Evolutionary conservation across 768 basidiomycete genomes (phyloP), one percentile per base, ranked within the genome.

Genomic region (Tylopilus felleus): DNA sequence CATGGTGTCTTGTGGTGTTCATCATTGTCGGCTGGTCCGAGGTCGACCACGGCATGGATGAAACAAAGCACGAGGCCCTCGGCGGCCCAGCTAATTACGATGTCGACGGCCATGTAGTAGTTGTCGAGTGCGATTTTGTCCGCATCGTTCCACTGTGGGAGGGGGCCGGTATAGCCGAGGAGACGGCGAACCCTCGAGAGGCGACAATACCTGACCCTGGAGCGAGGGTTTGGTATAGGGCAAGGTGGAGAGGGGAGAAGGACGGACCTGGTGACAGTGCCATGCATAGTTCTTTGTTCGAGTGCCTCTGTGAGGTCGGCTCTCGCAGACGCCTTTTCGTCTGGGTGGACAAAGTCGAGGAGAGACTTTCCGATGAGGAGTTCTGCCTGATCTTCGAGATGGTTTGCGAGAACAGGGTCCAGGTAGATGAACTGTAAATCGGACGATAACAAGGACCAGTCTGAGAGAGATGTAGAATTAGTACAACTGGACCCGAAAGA

Each of bases 81-180:
- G 16, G 89, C 88, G 47, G 89, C 90, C 83, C 85, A 89, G 71
- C 92, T 94, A 66, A 92, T 88, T 63, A 93, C 90, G 64, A 94
- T 84, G 72, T 94, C 90, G 55, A 90, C 86, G 6, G 85, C 85
- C 82, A 93, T 86, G 70, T 92, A 93, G 65, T 90, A 74, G 27
- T 74, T 71, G 74, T 93, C 89, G 17, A 84, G 63, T 12, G 81
- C 76, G 58, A 86, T 77, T 71, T 86, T 87, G 60, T 89, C 84
- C 8, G 78, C 84, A 55, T 86, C 85, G 31, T 72, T 66, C 81
- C 85, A 90, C 8, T 75, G 67, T 21, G 75, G 70, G 38, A 67
- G 65, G 13, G 82, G 78, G 0, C 83, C 86, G 19, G 76, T 69
- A 70, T 85, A 79, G 40, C 90, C 90, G n/a, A 93, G 79, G 50